These are phyloP conservation scores for Polytrichum commune DNA, from an alignment of 225 moss, liverwort and hornwort species.

Conservation along the genomic window DNA sequence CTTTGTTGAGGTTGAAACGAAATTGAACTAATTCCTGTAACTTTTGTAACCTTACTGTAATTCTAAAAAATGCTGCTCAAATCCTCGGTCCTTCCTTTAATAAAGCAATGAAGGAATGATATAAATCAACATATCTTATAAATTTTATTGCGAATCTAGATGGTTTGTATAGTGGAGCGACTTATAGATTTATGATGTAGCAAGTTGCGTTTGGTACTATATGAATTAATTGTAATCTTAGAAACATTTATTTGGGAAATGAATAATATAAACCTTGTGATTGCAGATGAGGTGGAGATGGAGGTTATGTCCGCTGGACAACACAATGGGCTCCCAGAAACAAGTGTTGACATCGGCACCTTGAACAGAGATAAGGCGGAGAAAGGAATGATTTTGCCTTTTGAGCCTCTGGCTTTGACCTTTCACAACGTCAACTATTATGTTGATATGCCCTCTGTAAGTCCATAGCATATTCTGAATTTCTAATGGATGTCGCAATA, in stretches of 20 bases:
- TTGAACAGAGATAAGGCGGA: conserved; percentile 26
- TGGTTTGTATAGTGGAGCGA: too few species aligned
- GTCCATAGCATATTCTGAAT: neutral
- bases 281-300: conserved; percentile 42
- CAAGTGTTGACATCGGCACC: conserved; percentile 36
- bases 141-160: too few species aligned
- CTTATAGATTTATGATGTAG: too few species aligned
- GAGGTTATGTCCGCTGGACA: conserved; percentile 21
- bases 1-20: neutral
- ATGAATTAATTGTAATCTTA: neutral
- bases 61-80: too few species aligned
- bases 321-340: conserved; percentile 24
- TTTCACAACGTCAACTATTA: conserved; percentile 77
- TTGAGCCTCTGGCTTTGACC: conserved; percentile 72
- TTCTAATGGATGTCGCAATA: too few species aligned
- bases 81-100: too few species aligned
- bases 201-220: too few species aligned
- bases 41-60: neutral
- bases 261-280: neutral
- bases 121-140: too few species aligned
- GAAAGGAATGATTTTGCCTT: conserved; percentile 89
- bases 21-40: neutral
- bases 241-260: neutral
- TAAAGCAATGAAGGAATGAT: too few species aligned
- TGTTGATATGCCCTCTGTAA: conserved; percentile 89